Conservation (phyloP, 805 yeast species). For the Pichia pseudocactophila region DNA sequence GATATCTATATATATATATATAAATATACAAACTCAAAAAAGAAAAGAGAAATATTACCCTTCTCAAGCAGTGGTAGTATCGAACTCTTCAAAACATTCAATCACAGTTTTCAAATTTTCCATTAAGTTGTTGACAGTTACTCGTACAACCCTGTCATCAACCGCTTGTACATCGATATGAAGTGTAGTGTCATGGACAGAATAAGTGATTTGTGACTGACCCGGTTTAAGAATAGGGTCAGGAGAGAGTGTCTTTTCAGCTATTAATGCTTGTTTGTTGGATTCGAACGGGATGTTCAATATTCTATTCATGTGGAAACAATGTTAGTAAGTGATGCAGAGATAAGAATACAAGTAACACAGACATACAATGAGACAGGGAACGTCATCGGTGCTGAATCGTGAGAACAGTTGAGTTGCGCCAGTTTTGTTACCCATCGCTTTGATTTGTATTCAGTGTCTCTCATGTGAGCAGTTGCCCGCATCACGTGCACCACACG, state of each 20-base stretch:
- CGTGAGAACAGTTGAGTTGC: too few species aligned
- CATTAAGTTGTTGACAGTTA: constrained; percentile 72
- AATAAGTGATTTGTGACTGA: constrained; percentile 47
- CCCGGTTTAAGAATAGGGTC: constrained; percentile 74
- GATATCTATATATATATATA: too few species aligned
- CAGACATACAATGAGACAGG: too few species aligned
- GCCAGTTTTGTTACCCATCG: too few species aligned
- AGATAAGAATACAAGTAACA: too few species aligned
- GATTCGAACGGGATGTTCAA: constrained; percentile 58
- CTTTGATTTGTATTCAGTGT: too few species aligned
- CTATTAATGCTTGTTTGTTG: constrained; percentile 52
- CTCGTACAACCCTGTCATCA: constrained; percentile 70
- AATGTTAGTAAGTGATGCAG: neutral
- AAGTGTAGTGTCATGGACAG: constrained; percentile 29
- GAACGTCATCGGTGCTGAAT: too few species aligned
- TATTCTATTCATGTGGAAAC: constrained; percentile 19
- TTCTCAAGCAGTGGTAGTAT: constrained; percentile 11
- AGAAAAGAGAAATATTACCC: too few species aligned
- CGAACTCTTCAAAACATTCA: constrained; percentile 73
- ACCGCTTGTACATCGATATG: constrained; percentile 45
- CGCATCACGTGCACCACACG: too few species aligned
- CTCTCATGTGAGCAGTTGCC: too few species aligned
- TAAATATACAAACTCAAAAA: too few species aligned
- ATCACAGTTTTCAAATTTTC: constrained; percentile 69
- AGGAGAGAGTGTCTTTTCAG: constrained; percentile 51